Conservation (phyloP, 441 rosid species). For the Brassica balearica region DNA sequence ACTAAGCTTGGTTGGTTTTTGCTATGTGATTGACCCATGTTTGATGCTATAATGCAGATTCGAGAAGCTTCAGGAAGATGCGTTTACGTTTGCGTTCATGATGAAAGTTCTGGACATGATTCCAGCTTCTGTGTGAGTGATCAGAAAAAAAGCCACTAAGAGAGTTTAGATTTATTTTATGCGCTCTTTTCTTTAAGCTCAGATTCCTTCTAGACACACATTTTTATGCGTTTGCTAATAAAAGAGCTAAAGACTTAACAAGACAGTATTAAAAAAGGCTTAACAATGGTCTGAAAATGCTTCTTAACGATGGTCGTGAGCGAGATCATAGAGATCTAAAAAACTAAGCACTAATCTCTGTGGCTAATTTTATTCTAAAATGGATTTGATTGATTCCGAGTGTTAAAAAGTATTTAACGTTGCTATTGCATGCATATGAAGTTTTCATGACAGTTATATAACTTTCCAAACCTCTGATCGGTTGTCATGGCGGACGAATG, state of each 20-base stretch:
- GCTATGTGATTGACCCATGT: not conserved
- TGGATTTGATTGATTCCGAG: too few species aligned
- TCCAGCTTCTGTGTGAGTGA: slow-evolving; percentile 46
- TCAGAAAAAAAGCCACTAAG: not conserved
- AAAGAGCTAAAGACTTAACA: not conserved
- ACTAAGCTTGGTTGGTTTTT: slow-evolving; percentile 1
- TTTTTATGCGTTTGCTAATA: not conserved
- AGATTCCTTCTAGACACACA: not conserved
- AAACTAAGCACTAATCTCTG: not conserved
- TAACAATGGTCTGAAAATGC: too few species aligned
- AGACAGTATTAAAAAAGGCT: not conserved
- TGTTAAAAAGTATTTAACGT: too few species aligned
- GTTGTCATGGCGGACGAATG: too few species aligned
- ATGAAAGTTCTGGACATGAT: slow-evolving; percentile 76
- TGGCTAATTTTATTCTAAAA: not conserved
- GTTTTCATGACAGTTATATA: slow-evolving; percentile 40
- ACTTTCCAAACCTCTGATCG: too few species aligned
- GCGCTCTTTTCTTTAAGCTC: not conserved
- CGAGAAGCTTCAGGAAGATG: slow-evolving; percentile 89
- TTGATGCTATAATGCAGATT: slow-evolving; percentile 60
- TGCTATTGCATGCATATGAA: too few species aligned
- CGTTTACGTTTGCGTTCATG: slow-evolving; percentile 69
- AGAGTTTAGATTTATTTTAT: not conserved
- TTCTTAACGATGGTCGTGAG: not conserved
- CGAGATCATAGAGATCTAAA: not conserved